Base-by-base conservation (phyloP, 306 rosid genomes). In the Quercus rubra region DNA sequence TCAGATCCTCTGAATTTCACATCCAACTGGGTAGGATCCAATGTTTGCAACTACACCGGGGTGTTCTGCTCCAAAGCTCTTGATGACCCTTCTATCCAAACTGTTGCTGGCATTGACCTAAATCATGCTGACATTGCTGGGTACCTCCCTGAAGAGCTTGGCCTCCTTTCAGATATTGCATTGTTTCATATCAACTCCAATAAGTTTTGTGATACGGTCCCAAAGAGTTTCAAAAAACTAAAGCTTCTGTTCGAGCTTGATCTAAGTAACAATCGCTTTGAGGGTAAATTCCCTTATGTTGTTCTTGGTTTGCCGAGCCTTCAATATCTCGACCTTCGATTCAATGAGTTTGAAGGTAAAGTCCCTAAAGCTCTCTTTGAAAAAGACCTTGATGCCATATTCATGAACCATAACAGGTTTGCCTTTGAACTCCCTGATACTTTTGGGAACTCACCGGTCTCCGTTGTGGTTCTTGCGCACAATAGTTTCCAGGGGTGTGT, bases 121-220 rank as follows among this genome's bases (percentile, higher is more conserved):
- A 93, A 93, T 84, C 92, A 93, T 21, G 88, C 80, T 4, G 91
- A 87, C 87, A 93, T 93, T 77, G 94, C 97, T 2, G 97, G 92
- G 4, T 79, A 88, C 31, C 88, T 93, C 49, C 98, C 97, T 0
- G 86, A 88, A 62, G 91, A 88, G 77, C 93, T 93, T 14, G 92
- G 90, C 0, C 74, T 85, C 0, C 83, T 90, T 5, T 7, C 56
- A 18, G 92, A 91, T 87, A 90, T 91, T 0, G 83, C 92, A 1
- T 76, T 91, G 31, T 84, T 93, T 67, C 97, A 91, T 71, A 41
- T 89, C 4, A 91, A 88, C 89, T 81, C 97, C 5, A 88, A 93
- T 77, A 86, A 94, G 20, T 91, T 93, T 70, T 93, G 93, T 18
- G 94, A 93, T 56, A 87, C 74, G 2, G 88, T 91, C 10, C 93